Evolutionary conservation across 495 filamentous ascomycete genomes (phyloP), one percentile per base, ranked within the genome.

Genomic region (Penicillium fimorum): DNA sequence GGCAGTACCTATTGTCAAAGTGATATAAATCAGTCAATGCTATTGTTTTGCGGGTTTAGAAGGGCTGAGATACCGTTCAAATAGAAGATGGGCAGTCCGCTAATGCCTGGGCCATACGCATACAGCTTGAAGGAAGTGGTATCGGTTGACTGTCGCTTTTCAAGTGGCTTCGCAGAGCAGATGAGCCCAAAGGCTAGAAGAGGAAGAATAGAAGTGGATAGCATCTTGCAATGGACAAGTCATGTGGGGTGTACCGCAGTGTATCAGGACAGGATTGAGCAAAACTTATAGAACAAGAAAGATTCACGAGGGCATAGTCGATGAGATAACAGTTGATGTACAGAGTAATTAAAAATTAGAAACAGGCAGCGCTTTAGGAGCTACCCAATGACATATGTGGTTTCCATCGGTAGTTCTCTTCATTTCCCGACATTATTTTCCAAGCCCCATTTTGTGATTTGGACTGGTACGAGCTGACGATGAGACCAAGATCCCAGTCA

Each of bases 61-160:
- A 22, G n/a, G 35, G 5, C 18, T 30, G 3, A 44, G 4, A 13
- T 58, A 76, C 73, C 64, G 5, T 72, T 61, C 25, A 53, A 58
- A 17, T 69, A 73, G 50, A 68, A 72, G 24, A 76, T 24, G n/a
- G 68, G 63, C 20, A 72, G 58, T 15, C 73, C 72, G 20, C 64
- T 66, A 42, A 76, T 72, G 10, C 56, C 58, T 9, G 60, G 55
- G 13, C 70, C 69, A 25, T 71, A 76, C 6, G 70, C 69, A 30
- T 70, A 75, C 2, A 76, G 58, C 17, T n/a, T 37, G 54, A 75
- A 73, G n/a, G 35, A 15, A 15, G 13, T n/a, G 18, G 49, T 27
- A 4, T 38, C n/a, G 35, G 7, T 47, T 27, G 47, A 24, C 27
- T 47, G 45, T 15, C 58, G 58, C 20, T 27, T 46, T 11, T 55